phyloP scores from a whole-genome alignment of 2,329 filamentous ascomycete species.

The Fusarium robinianum region DNA sequence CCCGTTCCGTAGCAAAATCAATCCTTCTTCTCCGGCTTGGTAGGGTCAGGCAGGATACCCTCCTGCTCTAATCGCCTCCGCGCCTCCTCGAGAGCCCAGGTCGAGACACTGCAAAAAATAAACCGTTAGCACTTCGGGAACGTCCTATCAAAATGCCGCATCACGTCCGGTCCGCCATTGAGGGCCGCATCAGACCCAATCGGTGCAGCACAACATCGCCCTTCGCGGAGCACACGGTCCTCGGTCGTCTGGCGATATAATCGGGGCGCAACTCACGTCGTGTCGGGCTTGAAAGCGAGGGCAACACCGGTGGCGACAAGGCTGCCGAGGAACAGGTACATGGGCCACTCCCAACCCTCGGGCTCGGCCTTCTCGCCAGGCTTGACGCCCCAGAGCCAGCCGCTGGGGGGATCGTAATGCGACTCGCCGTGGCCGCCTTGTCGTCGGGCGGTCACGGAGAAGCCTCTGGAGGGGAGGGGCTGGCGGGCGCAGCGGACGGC shows the following conservation, averaged over 20 bases:
- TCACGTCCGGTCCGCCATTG: slow-evolving; percentile 11
- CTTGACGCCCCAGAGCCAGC: slow-evolving; percentile 93
- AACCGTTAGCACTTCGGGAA: slow-evolving; percentile 36
- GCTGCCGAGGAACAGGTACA: slow-evolving; percentile 82
- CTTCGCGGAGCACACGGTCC: background rate
- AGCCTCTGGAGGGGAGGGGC: slow-evolving; percentile 42
- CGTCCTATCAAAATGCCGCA: slow-evolving; percentile 34
- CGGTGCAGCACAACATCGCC: background rate
- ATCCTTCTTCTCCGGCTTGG: slow-evolving; percentile 61
- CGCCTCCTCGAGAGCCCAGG: slow-evolving; percentile 97
- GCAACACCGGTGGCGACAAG: slow-evolving; percentile 74
- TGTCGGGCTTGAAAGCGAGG: slow-evolving; percentile 97
- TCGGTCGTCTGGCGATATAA: slow-evolving; percentile 10
- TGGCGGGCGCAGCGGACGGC: slow-evolving; percentile 46
- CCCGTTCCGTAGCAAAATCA: slow-evolving; percentile 28
- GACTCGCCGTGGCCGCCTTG: slow-evolving; percentile 57
- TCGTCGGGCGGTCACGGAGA: slow-evolving; percentile 52
- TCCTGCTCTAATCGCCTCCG: slow-evolving; percentile 93
- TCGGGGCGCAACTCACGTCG: slow-evolving; percentile 72
- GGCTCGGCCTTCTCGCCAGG: slow-evolving; percentile 94
- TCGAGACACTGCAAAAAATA: slow-evolving; percentile 77
- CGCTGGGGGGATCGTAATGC: slow-evolving; percentile 86
- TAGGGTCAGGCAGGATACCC: slow-evolving; percentile 85
- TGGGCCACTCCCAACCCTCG: slow-evolving; percentile 93
- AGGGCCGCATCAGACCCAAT: slow-evolving; percentile 1